phyloP scores from a whole-genome alignment of 371 early-diverging fungal genomes.

The Haplosporangium sp. region DNA sequence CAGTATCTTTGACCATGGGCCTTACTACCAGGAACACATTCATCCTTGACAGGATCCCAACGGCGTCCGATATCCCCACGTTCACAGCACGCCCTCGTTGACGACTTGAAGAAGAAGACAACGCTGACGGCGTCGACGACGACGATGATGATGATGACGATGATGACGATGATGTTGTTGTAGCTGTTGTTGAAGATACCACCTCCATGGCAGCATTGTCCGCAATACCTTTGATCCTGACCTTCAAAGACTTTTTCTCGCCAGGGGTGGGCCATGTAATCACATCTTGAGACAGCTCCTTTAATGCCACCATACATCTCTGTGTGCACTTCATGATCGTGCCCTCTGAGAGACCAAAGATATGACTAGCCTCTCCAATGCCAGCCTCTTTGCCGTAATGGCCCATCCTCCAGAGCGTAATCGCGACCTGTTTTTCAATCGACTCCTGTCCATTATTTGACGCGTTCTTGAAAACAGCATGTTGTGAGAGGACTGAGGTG shows the following conservation, averaged over 20 bases:
- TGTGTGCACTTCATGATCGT: conserved; percentile 45
- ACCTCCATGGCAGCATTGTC: not conserved
- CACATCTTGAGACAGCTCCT: conserved; percentile 29
- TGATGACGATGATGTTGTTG: not conserved
- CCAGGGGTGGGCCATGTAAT: conserved; percentile 30
- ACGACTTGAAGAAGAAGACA: too few species aligned
- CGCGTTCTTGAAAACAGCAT: conserved; percentile 28
- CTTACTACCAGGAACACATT: conserved; percentile 14
- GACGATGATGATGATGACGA: too few species aligned
- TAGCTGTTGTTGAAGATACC: not conserved
- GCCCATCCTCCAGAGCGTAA: conserved; percentile 44
- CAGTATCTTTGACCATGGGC: conserved; percentile 18
- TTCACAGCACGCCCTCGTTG: not conserved
- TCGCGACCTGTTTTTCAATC: conserved; percentile 39
- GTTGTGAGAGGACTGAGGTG: conserved; percentile 31
- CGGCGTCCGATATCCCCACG: conserved; percentile 10
- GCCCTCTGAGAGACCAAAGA: conserved; percentile 44
- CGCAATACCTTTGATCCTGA: conserved; percentile 9
- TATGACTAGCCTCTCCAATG: conserved; percentile 29
- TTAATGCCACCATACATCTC: conserved; percentile 35
- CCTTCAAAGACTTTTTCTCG: conserved; percentile 24
- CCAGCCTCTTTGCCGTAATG: conserved; percentile 38
- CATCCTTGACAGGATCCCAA: conserved; percentile 32
- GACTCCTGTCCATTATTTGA: conserved; percentile 29
- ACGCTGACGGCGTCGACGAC: too few species aligned